These are phyloP conservation scores for Apophysomyces sp. DNA, from an alignment of 371 early-diverging fungal genomes.

Conservation along the genomic window DNA sequence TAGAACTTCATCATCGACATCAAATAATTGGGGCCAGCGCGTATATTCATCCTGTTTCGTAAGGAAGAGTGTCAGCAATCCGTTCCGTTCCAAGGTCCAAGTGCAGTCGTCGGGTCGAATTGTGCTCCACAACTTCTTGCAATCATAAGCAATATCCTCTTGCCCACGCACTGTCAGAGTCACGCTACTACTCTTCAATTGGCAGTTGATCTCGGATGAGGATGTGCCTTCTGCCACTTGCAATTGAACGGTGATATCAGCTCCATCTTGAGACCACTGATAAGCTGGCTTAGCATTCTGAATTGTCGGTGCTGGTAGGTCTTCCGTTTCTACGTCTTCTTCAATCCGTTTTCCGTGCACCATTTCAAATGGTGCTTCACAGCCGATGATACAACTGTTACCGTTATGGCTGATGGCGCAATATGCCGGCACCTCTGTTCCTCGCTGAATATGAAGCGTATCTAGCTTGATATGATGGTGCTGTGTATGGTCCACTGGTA, in stretches of 20 bases:
- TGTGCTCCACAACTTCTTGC: constrained; percentile 34
- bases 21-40: constrained; percentile 80
- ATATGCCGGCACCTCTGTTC: constrained; percentile 67
- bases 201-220: constrained; percentile 57
- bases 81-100: constrained; percentile 74
- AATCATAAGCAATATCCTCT: constrained; percentile 29
- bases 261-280: constrained; percentile 71
- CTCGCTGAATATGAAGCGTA: constrained; percentile 52
- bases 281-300: constrained; percentile 31
- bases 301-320: constrained; percentile 19
- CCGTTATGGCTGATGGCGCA: constrained; percentile 50
- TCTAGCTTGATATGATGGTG: constrained; percentile 4
- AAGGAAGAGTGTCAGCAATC: constrained; percentile 65
- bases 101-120: constrained; percentile 60
- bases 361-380: constrained; percentile 33
- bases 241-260: constrained; percentile 67
- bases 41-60: constrained; percentile 60
- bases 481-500: constrained; percentile 12
- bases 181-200: constrained; percentile 47
- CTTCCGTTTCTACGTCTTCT: constrained; percentile 20
- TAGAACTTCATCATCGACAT: constrained; percentile 65
- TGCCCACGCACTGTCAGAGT: constrained; percentile 41
- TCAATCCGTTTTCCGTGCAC: constrained; percentile 16
- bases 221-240: constrained; percentile 52
- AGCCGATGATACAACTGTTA: constrained; percentile 53